These are phyloP conservation scores for Penicillium olsonii DNA, from an alignment of 2,329 filamentous ascomycete genomes.

Conservation along the genomic window DNA sequence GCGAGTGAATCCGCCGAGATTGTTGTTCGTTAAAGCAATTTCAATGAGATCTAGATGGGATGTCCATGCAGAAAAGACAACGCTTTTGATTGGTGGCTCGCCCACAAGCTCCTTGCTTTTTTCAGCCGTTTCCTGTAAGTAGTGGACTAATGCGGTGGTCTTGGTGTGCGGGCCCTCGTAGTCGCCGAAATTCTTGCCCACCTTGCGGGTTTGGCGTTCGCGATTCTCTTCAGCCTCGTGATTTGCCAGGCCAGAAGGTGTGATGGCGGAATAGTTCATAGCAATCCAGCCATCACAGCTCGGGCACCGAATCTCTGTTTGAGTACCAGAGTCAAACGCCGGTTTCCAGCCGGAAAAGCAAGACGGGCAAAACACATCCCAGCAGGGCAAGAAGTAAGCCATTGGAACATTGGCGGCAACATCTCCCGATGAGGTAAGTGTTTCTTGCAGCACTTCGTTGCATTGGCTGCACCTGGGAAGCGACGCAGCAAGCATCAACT, in stretches of 20 bases:
- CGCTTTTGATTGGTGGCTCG: constrained; percentile 81
- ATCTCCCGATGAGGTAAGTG: constrained; percentile 56
- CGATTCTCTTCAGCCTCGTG: constrained; percentile 57
- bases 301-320: constrained; percentile 61
- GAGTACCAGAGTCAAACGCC: constrained; percentile 49
- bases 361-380: constrained; percentile 76
- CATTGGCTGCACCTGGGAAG: constrained; percentile 74
- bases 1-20: constrained; percentile 65
- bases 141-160: constrained; percentile 76
- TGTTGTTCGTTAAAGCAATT: constrained; percentile 66
- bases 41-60: constrained; percentile 91
- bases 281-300: constrained; percentile 67
- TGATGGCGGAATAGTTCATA: constrained; percentile 68
- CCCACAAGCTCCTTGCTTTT: constrained; percentile 55
- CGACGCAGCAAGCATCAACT: constrained; percentile 76
- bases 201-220: constrained; percentile 53
- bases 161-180: constrained; percentile 92
- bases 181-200: constrained; percentile 61
- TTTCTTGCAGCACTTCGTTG: constrained; percentile 60
- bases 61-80: constrained; percentile 97
- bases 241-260: constrained; percentile 55
- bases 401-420: constrained; percentile 56
- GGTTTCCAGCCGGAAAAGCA: constrained; percentile 67
- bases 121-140: constrained; percentile 65
- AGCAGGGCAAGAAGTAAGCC: constrained; percentile 79